Percentiles rank a stretch among this genome's conserved stretches.
Conservation (phyloP, 78 protist species). For the Dictyostelium firmibasis region DNA sequence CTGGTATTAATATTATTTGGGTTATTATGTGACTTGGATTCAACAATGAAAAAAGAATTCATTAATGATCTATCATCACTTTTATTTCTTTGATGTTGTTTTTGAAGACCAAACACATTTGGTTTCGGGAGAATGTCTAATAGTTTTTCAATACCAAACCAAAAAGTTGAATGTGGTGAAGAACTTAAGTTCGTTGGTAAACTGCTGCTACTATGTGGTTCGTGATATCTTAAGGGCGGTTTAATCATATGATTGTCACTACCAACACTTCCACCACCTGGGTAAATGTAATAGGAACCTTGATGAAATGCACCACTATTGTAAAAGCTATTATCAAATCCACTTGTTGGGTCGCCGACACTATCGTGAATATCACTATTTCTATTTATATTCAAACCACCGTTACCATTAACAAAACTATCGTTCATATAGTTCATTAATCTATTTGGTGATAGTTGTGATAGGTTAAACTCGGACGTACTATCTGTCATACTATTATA, state of each 20-base stretch:
- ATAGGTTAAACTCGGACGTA: not conserved
- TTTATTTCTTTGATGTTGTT: not conserved
- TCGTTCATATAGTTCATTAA: not conserved
- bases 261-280: not conserved
- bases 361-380: not conserved
- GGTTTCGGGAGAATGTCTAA: slow-evolving; percentile 72
- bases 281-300: not conserved
- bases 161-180: slow-evolving; percentile 33
- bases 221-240: not conserved
- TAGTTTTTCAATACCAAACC: slow-evolving; percentile 66
- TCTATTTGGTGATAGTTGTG: slow-evolving; percentile 19
- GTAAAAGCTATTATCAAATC: not conserved
- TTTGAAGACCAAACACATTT: slow-evolving; percentile 23
- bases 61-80: slow-evolving; percentile 24
- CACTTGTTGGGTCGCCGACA: not conserved
- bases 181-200: not conserved
- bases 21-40: not conserved
- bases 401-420: not conserved
- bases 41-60: slow-evolving; percentile 44
- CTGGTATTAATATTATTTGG: too few relatives aligned
- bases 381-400: not conserved
- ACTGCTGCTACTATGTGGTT: not conserved
- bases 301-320: not conserved
- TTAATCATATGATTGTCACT: not conserved
- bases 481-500: slow-evolving; percentile 7